A percentile compares a stretch with the other conserved stretches of the same genome.
phyloP scores from a whole-genome alignment of 2,329 filamentous ascomycete species.

The Sclerotinia nivalis region DNA sequence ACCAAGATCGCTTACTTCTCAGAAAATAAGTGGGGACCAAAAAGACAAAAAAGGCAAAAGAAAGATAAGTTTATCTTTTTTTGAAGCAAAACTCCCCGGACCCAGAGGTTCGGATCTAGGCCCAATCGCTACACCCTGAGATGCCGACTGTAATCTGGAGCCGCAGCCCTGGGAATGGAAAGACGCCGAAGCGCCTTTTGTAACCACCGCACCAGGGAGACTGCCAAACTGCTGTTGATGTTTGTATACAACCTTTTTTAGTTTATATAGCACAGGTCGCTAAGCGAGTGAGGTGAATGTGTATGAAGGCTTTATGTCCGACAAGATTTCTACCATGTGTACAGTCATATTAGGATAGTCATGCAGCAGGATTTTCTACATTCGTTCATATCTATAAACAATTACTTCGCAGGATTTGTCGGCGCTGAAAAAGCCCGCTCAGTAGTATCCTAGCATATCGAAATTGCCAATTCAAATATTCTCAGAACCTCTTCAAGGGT shows the following conservation, averaged over 20 bases:
- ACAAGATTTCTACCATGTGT: too few relatives aligned
- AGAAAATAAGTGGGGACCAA: not conserved
- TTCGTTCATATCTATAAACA: not conserved
- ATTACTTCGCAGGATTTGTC: not conserved
- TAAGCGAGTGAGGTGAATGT: not conserved
- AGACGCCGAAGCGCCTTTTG: not conserved
- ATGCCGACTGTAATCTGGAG: not conserved
- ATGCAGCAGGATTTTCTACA: too few relatives aligned
- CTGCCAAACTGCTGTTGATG: not conserved
- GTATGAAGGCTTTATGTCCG: not conserved
- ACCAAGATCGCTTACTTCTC: not conserved
- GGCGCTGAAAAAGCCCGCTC: not conserved
- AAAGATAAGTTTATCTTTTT: not conserved
- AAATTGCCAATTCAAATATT: not conserved
- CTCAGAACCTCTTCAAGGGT: not conserved
- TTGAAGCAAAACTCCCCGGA: not conserved
- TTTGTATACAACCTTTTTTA: not conserved
- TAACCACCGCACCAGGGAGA: not conserved
- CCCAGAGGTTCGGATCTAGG: not conserved
- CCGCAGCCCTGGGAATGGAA: not conserved
- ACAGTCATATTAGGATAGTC: too few relatives aligned
- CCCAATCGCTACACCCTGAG: not conserved
- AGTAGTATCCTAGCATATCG: accelerated
- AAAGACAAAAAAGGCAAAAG: not conserved
- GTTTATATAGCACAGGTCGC: not conserved